Percentiles rank a stretch among this genome's conserved stretches.
These are phyloP conservation scores for Ilex asprella DNA, from an alignment of 257 asterid genomes.

Conservation along the genomic window DNA sequence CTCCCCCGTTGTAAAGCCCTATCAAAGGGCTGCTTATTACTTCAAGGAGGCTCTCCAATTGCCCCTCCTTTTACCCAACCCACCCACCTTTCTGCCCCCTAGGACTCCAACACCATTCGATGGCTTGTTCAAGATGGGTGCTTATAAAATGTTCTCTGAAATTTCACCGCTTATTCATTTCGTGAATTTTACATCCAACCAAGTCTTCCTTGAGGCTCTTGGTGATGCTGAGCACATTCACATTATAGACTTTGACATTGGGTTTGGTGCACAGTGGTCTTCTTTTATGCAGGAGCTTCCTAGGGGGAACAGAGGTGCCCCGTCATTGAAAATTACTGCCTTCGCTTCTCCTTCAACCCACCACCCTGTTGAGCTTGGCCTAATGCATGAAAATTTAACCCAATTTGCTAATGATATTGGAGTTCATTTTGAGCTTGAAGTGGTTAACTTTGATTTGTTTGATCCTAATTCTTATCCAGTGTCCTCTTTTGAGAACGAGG, in stretches of 20 bases:
- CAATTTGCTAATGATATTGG: conserved; percentile 41
- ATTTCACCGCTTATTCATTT: conserved; percentile 44
- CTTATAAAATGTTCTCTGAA: conserved; percentile 38
- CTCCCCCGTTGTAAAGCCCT: conserved; percentile 22
- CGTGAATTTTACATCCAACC: conserved; percentile 46
- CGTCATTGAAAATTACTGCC: conserved; percentile 39
- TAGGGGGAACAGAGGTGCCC: conserved; percentile 17
- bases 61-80: conserved; percentile 23
- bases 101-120: conserved; percentile 33
- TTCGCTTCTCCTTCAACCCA: conserved; percentile 49
- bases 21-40: conserved; percentile 8
- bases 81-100: conserved; percentile 12
- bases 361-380: conserved; percentile 37
- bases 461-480: conserved; percentile 32
- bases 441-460: conserved; percentile 49
- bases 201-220: conserved; percentile 41
- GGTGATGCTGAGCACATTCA: conserved; percentile 30
- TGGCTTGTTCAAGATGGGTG: conserved; percentile 45
- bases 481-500: conserved; percentile 32
- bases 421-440: conserved; percentile 41
- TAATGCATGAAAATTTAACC: conserved; percentile 43
- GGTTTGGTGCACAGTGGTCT: conserved; percentile 59
- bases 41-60: conserved; percentile 42
- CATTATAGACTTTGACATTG: conserved; percentile 51
- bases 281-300: conserved; percentile 58